phyloP scores from a whole-genome alignment of 805 yeast species.

The Maudiozyma turicensis region DNA sequence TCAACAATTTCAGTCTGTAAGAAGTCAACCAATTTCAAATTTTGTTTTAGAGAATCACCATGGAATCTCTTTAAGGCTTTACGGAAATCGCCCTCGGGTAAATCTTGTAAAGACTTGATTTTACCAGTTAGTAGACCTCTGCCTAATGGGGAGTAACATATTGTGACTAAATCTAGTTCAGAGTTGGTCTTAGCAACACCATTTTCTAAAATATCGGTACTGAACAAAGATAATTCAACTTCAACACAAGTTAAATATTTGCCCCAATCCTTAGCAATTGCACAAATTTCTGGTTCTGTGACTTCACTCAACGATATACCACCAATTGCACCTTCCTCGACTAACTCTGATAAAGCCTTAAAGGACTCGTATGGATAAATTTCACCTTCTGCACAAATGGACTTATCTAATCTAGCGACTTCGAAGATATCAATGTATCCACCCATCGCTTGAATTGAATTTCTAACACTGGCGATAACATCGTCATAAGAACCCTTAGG shows the following conservation, averaged over 20 bases:
- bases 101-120: conserved; percentile 36
- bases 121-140: conserved; percentile 68
- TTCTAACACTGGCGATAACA: conserved; percentile 40
- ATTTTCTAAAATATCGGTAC: conserved; percentile 49
- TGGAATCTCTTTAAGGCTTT: conserved; percentile 44
- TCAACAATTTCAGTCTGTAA: conserved; percentile 40
- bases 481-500: conserved; percentile 46
- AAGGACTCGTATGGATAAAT: conserved; percentile 44
- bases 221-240: conserved; percentile 65
- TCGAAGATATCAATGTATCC: conserved; percentile 53
- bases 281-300: conserved; percentile 46
- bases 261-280: conserved; percentile 42
- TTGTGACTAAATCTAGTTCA: conserved; percentile 50
- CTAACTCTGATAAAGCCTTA: conserved; percentile 43
- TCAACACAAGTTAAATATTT: conserved; percentile 60
- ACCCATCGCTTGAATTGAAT: conserved; percentile 33
- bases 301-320: conserved; percentile 73
- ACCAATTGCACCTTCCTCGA: conserved; percentile 55
- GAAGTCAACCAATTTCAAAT: conserved; percentile 39
- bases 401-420: conserved; percentile 58
- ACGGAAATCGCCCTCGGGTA: conserved; percentile 52
- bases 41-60: conserved; percentile 46
- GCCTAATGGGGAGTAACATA: conserved; percentile 79
- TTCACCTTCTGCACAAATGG: conserved; percentile 16
- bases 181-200: conserved; percentile 56